Evolutionary conservation across 768 basidiomycete genomes (phyloP).

Genomic region (Leccinellum albellum): DNA sequence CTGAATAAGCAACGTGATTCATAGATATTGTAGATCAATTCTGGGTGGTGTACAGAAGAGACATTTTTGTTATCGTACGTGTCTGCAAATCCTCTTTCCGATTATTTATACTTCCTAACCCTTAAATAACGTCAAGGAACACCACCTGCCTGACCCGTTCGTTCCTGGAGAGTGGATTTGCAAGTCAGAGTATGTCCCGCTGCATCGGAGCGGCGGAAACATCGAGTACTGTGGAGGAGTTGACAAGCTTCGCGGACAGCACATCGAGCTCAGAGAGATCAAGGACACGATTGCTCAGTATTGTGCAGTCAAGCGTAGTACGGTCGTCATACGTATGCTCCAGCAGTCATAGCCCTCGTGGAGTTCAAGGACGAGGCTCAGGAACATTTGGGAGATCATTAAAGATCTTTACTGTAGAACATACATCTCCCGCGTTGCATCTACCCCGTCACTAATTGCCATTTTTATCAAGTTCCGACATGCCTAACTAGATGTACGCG

Average conservation of each 20-base stretch:
- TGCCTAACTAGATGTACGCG: slow-evolving; percentile 32
- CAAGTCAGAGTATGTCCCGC: slow-evolving; percentile 29
- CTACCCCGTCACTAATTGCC: slow-evolving; percentile 29
- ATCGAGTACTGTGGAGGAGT: slow-evolving; percentile 31
- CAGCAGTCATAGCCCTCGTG: slow-evolving; percentile 30
- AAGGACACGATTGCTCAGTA: slow-evolving; percentile 29
- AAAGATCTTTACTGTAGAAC: slow-evolving; percentile 26
- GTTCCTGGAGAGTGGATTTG: slow-evolving; percentile 27
- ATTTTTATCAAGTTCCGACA: slow-evolving; percentile 22
- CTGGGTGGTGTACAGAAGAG: too few relatives aligned
- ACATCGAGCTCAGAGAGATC: slow-evolving; percentile 32
- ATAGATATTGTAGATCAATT: too few relatives aligned
- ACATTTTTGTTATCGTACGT: too few relatives aligned
- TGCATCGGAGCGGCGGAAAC: slow-evolving; percentile 25
- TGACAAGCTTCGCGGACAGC: slow-evolving; percentile 32
- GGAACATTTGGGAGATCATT: slow-evolving; percentile 11
- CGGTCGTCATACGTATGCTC: slow-evolving; percentile 25
- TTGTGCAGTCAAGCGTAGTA: slow-evolving; percentile 12
- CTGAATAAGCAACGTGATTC: too few relatives aligned
- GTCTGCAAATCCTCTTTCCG: too few relatives aligned
- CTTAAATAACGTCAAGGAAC: too few relatives aligned
- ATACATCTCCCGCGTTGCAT: slow-evolving; percentile 30
- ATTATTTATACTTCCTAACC: too few relatives aligned
- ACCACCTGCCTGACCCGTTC: slow-evolving; percentile 31
- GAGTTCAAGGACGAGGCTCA: slow-evolving; percentile 16